Evolutionary conservation across 495 filamentous ascomycete genomes (phyloP).

Genomic region (Aspergillus cavernicola): DNA sequence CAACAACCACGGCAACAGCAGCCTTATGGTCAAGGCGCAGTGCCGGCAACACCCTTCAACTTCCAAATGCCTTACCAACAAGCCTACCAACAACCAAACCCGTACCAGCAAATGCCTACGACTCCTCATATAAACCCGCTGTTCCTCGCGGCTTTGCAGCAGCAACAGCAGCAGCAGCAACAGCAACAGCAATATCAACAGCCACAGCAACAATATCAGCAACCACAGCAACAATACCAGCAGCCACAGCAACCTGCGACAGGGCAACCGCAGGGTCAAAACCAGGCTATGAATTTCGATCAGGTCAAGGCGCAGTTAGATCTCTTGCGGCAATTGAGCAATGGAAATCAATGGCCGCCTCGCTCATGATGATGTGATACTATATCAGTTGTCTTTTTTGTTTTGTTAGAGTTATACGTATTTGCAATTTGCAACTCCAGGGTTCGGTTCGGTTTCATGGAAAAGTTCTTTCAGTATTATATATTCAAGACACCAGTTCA

Average conservation of each 20-base stretch:
- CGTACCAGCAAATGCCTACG: conserved; percentile 36
- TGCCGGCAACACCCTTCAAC: conserved; percentile 30
- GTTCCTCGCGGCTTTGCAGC: conserved; percentile 52
- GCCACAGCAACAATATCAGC: conserved; percentile 34
- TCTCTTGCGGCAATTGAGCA: conserved; percentile 40
- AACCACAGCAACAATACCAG: conserved; percentile 42
- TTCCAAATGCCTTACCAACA: conserved; percentile 41
- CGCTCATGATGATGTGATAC: conserved; percentile 25
- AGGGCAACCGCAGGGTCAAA: conserved; percentile 35
- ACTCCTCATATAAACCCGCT: conserved; percentile 64
- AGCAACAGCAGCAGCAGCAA: conserved; percentile 40
- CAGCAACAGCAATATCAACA: conserved; percentile 33
- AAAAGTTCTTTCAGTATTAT: conserved; percentile 5
- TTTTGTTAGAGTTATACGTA: conserved; percentile 5
- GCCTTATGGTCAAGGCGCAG: conserved; percentile 27
- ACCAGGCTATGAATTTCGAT: conserved; percentile 37
- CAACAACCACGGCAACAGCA: conserved; percentile 33
- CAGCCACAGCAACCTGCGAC: conserved; percentile 37
- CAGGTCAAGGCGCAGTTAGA: conserved; percentile 47
- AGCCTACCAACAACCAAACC: conserved; percentile 33
- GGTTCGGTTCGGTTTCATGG: conserved; percentile 5
- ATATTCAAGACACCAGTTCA: conserved; percentile 1
- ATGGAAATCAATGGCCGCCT: conserved; percentile 35
- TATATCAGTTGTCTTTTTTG: conserved; percentile 5
- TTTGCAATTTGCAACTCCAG: conserved; percentile 25